Conservation (phyloP, 2,329 filamentous ascomycete genomes). For the Monilinia laxa region DNA sequence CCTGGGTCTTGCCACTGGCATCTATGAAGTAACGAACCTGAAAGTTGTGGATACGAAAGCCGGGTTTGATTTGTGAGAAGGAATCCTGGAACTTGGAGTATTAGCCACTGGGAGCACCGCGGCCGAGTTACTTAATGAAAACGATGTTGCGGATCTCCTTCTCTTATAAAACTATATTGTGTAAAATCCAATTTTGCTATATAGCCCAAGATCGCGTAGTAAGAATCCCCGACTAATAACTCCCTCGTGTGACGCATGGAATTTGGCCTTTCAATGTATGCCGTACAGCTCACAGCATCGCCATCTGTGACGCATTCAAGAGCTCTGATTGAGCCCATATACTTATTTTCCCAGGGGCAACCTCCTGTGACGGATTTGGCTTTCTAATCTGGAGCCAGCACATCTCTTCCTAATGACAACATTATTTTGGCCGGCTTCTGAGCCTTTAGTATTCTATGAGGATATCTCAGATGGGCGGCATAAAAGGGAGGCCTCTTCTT, state of each 20-base stretch:
- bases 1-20: conserved; percentile 24
- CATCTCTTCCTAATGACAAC: no score
- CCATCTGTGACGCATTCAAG: no score
- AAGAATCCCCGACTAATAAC: background rate
- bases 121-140: conserved; percentile 19
- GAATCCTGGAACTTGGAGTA: conserved; percentile 25
- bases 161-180: background rate
- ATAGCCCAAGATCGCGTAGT: background rate
- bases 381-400: no score
- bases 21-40: conserved; percentile 21
- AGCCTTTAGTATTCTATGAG: no score
- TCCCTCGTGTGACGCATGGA: background rate
- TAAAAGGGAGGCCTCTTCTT: no score
- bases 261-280: no score
- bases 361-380: no score
- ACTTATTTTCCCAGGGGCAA: no score
- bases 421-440: no score
- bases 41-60: conserved; percentile 14
- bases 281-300: no score
- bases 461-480: no score
- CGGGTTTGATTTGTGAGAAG: conserved; percentile 28
- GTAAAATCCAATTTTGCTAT: background rate
- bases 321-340: no score
- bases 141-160: background rate
- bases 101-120: conserved; percentile 24